A percentile compares a stretch with the other conserved stretches of the same genome.
Evolutionary conservation across 2,329 filamentous ascomycete species (phyloP).

Genomic region (Claviceps lovelessii): DNA sequence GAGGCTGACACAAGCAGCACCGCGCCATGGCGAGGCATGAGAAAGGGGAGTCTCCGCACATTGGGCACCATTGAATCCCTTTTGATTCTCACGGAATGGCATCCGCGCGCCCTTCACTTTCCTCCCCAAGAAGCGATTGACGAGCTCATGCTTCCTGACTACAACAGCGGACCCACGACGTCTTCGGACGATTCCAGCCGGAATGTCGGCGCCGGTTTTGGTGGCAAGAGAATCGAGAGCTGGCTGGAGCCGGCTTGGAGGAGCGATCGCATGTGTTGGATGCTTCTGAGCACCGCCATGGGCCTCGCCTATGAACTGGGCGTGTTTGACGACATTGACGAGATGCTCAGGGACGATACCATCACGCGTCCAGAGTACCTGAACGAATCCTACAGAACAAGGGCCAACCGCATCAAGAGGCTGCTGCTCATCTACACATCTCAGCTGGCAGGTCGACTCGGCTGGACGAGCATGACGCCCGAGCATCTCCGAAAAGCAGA

Average conservation of each 20-base stretch:
- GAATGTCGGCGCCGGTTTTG: slow-evolving; percentile 41
- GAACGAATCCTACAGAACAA: slow-evolving; percentile 61
- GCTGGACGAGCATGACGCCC: slow-evolving; percentile 88
- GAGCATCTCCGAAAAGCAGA: slow-evolving; percentile 46
- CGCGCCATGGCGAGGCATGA: slow-evolving; percentile 53
- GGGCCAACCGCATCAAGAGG: slow-evolving; percentile 69
- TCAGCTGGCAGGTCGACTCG: slow-evolving; percentile 82
- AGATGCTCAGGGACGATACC: slow-evolving; percentile 44
- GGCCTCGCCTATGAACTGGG: slow-evolving; percentile 86
- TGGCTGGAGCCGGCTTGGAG: slow-evolving; percentile 96
- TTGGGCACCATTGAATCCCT: slow-evolving; percentile 89
- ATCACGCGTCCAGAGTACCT: slow-evolving; percentile 53
- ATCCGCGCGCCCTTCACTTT: slow-evolving; percentile 86
- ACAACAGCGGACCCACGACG: slow-evolving; percentile 32
- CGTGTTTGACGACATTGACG: slow-evolving; percentile 82
- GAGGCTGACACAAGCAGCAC: slow-evolving; percentile 52
- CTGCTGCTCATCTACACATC: slow-evolving; percentile 82
- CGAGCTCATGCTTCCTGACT: slow-evolving; percentile 50
- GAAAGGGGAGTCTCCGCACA: slow-evolving; percentile 70
- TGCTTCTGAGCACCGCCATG: slow-evolving; percentile 83
- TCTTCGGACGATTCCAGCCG: slow-evolving; percentile 21
- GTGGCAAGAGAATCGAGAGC: slow-evolving; percentile 76
- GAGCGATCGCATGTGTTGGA: slow-evolving; percentile 94
- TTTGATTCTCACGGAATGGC: slow-evolving; percentile 92
- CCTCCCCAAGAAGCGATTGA: slow-evolving; percentile 65